Percentiles rank a stretch among this genome's conserved stretches.
These are phyloP conservation scores for Massariosphaeria phaeospora DNA, from an alignment of 495 filamentous ascomycete species.

Conservation along the genomic window DNA sequence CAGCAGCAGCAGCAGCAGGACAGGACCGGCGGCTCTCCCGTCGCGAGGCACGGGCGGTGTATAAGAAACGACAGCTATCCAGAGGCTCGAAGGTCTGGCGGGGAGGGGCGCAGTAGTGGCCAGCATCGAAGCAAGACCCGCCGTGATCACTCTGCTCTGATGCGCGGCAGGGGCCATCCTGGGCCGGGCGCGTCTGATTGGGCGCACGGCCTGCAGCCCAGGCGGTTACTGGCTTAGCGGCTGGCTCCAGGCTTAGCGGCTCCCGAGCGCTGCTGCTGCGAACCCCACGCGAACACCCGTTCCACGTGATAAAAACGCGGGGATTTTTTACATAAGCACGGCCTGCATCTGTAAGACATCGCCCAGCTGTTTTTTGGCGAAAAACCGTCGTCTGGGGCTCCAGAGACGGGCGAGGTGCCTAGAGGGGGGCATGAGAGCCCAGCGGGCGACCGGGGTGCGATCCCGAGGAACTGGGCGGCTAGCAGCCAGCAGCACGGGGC, in stretches of 20 bases:
- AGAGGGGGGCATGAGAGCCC: neutral
- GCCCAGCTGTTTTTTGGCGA: conserved; percentile 10
- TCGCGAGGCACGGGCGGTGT: neutral
- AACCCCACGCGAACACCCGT: neutral
- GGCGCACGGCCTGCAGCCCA: neutral
- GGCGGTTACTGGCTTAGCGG: neutral
- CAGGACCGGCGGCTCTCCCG: neutral
- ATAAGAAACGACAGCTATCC: neutral
- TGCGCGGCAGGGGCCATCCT: neutral
- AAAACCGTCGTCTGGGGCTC: neutral
- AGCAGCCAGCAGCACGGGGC: no score
- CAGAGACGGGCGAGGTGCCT: neutral
- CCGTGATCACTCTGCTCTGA: neutral
- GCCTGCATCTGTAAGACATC: conserved; percentile 7
- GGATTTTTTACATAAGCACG: neutral
- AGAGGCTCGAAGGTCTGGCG: neutral
- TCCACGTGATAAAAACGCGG: neutral
- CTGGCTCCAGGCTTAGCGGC: no score
- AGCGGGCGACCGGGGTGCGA: neutral
- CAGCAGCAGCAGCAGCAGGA: neutral
- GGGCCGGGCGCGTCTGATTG: neutral
- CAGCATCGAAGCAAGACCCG: neutral
- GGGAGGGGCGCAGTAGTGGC: neutral
- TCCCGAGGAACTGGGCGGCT: no score
- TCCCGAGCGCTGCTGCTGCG: neutral